These are phyloP conservation scores for Ballota nigra DNA, from an alignment of 257 asterid species.

Conservation along the genomic window DNA sequence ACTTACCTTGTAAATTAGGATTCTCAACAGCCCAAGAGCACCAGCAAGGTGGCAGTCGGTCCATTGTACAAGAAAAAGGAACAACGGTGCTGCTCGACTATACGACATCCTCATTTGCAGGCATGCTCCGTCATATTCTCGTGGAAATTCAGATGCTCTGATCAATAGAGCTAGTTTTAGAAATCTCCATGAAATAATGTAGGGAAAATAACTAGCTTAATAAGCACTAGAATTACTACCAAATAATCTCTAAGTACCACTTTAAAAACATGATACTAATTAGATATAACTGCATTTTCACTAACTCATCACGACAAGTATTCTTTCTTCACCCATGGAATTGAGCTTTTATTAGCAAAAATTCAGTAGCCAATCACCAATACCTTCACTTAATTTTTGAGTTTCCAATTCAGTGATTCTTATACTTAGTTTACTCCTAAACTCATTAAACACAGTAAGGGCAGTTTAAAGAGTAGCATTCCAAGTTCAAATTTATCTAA, in stretches of 20 bases:
- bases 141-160: slow-evolving; percentile 85
- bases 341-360: too few relatives aligned
- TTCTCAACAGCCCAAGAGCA: slow-evolving; percentile 82
- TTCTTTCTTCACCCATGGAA: background rate
- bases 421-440: background rate
- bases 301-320: background rate
- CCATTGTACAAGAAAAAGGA: slow-evolving; percentile 91
- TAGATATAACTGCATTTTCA: background rate
- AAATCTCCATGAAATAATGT: background rate
- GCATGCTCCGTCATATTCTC: slow-evolving; percentile 85
- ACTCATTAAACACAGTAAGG: background rate
- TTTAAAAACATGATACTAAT: background rate
- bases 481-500: background rate
- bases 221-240: background rate
- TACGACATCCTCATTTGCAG: slow-evolving; percentile 93
- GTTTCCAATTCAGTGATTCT: background rate
- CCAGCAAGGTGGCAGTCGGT: slow-evolving; percentile 90
- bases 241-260: background rate
- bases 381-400: too few relatives aligned
- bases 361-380: too few relatives aligned
- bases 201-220: background rate
- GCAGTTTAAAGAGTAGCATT: background rate
- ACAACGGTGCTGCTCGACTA: slow-evolving; percentile 83
- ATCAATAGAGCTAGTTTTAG: background rate
- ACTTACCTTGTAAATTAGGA: slow-evolving; percentile 83